A percentile compares a stretch with the other conserved stretches of the same genome.
Evolutionary conservation across 225 moss, liverwort and hornwort species (phyloP).

Genomic region (Marchantia paleacea): DNA sequence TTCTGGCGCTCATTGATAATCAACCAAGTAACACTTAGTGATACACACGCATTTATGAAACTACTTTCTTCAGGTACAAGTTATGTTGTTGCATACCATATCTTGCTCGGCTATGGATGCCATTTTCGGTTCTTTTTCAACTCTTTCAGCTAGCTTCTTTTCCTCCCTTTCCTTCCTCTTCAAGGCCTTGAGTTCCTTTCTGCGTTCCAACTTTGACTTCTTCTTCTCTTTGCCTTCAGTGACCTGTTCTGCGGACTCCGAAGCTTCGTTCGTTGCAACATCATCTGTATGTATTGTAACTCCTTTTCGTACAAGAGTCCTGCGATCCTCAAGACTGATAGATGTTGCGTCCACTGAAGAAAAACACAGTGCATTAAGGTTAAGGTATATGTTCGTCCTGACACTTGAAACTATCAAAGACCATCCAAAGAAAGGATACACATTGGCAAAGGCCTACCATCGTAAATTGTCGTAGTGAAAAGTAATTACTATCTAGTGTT

Average conservation of each 20-base stretch:
- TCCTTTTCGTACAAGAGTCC: slow-evolving; percentile 53
- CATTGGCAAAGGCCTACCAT: neutral
- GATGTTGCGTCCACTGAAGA: slow-evolving; percentile 46
- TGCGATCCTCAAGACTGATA: slow-evolving; percentile 65
- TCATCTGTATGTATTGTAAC: slow-evolving; percentile 35
- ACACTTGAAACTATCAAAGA: neutral
- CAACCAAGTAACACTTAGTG: too few relatives aligned
- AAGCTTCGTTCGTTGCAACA: slow-evolving; percentile 16
- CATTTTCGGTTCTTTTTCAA: slow-evolving; percentile 32
- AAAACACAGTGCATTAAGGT: neutral
- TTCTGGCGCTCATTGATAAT: too few relatives aligned
- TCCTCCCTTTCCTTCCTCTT: slow-evolving; percentile 49
- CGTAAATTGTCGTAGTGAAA: too few relatives aligned
- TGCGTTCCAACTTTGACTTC: slow-evolving; percentile 66
- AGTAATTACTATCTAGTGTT: too few relatives aligned
- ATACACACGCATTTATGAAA: neutral
- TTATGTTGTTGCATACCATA: slow-evolving; percentile 41
- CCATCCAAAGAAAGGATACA: neutral
- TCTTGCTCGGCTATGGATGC: slow-evolving; percentile 26
- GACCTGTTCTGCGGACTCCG: slow-evolving; percentile 24
- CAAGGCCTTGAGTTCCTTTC: slow-evolving; percentile 58
- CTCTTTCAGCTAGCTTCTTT: slow-evolving; percentile 27
- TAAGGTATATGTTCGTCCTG: neutral
- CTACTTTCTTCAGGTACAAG: neutral
- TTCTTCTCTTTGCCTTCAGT: slow-evolving; percentile 45